Percentiles rank a stretch among this genome's conserved stretches.
Conservation (phyloP, 352 stramenopile species). For the Globisporangium camurandrum region DNA sequence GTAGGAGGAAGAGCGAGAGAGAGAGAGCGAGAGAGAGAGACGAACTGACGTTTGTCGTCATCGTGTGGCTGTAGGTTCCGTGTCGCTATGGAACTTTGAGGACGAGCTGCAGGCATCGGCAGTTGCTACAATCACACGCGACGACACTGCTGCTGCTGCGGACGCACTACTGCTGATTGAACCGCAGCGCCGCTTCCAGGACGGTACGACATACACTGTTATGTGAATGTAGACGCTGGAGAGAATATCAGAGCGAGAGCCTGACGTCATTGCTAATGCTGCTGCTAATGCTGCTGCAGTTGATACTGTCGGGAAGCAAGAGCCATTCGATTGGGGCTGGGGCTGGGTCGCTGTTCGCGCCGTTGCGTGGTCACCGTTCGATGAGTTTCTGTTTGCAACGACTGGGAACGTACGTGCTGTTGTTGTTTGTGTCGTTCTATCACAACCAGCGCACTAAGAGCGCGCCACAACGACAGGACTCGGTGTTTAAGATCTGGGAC, state of each 20-base stretch:
- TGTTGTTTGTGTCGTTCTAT: not conserved
- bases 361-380: conserved; percentile 74
- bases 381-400: conserved; percentile 76
- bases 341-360: conserved; percentile 77
- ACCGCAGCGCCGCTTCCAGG: conserved; percentile 71
- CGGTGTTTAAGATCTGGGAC: conserved; percentile 80
- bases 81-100: conserved; percentile 75
- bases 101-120: conserved; percentile 7
- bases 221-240: not conserved
- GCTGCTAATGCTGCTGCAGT: conserved; percentile 22
- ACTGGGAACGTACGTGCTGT: conserved; percentile 82
- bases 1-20: no score
- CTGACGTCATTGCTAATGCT: not conserved
- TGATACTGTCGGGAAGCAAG: conserved; percentile 75
- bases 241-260: not conserved
- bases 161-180: conserved; percentile 31
- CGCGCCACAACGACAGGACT: conserved; percentile 35
- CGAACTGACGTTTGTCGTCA: not conserved
- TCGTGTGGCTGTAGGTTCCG: conserved; percentile 34
- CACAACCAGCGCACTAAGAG: not conserved
- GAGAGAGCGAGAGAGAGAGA: no score
- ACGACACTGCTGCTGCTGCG: no score
- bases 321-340: conserved; percentile 76
- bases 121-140: conserved; percentile 2
- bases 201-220: conserved; percentile 29